Evolutionary conservation across 495 filamentous ascomycete species (phyloP), one percentile per base, ranked within the genome.

Genomic region (Cercophora newfieldiana): DNA sequence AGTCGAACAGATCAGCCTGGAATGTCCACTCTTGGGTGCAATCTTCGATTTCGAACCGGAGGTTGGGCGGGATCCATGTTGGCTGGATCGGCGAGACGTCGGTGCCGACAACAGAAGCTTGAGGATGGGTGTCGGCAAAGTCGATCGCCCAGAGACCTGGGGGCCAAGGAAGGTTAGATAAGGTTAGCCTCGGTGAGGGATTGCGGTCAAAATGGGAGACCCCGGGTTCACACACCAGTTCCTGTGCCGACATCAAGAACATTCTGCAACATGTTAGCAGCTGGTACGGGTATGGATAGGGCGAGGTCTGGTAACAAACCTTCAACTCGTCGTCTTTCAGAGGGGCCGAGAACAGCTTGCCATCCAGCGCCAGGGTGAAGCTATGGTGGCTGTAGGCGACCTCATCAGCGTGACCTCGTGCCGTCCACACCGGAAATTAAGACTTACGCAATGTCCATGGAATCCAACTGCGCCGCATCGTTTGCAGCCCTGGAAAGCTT

Each of bases 61-160:
- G 72, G 68, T 85, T 85, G 7, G 80, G 78, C 1, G 82, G 82
- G 8, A 81, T 79, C 77, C 80, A 80, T 31, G 68, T 59, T 0
- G 82, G 81, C 65, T 87, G 84, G 59, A 86, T 87, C 0, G 83
- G 80, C 3, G 83, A 86, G 33, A 91, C 77, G 69, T 91, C 89
- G n/a, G 87, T 87, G n/a, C 88, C 89, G 50, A 87, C 74, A 14
- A 90, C 79, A 18, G 81, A 75, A n/a, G 82, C 77, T 16, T 72
- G 19, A 0, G 85, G 86, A 74, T 78, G 82, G 4, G 78, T 67
- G 66, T 90, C 86, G 37, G 70, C 72, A 37, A 76, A 74, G 67
- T 71, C 76, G 76, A 80, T 79, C 7, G 78, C 78, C 80, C 80
- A 82, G 1, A 79, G 80, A 14, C 89, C 89, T 4, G 89, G 89